phyloP scores from a whole-genome alignment of 805 yeast species.

The Yarrowia yakushimensis region DNA sequence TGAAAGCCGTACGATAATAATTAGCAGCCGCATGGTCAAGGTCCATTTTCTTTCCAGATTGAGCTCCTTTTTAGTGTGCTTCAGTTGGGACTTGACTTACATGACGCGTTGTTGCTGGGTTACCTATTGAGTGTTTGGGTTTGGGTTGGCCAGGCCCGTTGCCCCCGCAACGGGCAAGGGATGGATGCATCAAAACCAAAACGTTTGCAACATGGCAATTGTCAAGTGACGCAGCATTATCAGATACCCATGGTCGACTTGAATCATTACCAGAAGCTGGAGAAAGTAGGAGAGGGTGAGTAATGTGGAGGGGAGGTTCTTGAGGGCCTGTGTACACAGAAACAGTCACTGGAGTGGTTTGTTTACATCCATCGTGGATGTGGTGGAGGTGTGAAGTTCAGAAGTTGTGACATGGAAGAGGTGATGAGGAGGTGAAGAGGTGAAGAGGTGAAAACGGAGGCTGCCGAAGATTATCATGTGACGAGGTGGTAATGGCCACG shows the following conservation, averaged over 20 bases:
- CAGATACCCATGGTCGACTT: constrained; percentile 66
- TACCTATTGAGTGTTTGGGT: not conserved
- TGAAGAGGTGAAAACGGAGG: no score
- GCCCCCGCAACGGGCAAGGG: constrained; percentile 26
- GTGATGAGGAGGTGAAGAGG: no score
- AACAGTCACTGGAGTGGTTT: not conserved
- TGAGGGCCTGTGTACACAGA: no score
- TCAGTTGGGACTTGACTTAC: not conserved
- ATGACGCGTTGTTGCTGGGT: constrained; percentile 22
- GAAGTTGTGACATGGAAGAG: no score
- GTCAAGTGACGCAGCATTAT: constrained; percentile 22
- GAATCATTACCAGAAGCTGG: constrained; percentile 87
- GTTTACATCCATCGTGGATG: not conserved
- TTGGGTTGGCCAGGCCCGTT: not conserved
- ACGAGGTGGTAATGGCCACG: no score
- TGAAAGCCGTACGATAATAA: not conserved
- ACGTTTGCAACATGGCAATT: constrained; percentile 21
- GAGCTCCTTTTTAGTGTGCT: not conserved
- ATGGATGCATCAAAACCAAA: constrained; percentile 24
- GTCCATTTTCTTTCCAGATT: not conserved
- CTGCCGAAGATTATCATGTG: no score
- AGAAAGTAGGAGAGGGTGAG: constrained; percentile 93
- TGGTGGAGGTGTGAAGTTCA: no score
- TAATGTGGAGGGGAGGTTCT: no score
- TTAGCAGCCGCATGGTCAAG: not conserved